Percentiles rank a stretch among this genome's conserved stretches.
phyloP scores from a whole-genome alignment of 164 flowering plant species.

The Litsea cubeba region DNA sequence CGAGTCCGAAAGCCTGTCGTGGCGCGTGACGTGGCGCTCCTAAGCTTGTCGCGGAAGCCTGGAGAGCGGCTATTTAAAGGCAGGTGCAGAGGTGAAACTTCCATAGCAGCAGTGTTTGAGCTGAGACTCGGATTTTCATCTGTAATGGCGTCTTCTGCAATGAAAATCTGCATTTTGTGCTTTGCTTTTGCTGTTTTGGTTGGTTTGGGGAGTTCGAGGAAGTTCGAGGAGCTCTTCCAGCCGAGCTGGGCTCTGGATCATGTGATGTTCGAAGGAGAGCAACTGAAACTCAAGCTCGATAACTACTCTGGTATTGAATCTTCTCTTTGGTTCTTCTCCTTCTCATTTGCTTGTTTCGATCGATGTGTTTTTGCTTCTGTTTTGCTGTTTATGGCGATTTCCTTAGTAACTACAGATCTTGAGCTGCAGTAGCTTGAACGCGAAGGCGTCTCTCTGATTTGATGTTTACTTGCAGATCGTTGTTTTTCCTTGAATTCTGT shows the following conservation, averaged over 20 bases:
- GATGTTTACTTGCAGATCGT: background rate
- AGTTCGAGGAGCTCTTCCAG: conserved; percentile 71
- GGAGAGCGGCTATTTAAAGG: conserved; percentile 20
- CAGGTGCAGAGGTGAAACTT: background rate
- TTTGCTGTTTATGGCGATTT: background rate
- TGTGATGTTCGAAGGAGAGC: conserved; percentile 61
- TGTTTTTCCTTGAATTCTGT: background rate
- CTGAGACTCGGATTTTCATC: background rate
- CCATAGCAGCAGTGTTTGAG: background rate
- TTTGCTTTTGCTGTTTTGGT: background rate
- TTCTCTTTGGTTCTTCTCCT: background rate
- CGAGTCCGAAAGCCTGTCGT: background rate
- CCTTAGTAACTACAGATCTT: background rate
- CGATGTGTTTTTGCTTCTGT: background rate
- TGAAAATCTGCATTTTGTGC: background rate
- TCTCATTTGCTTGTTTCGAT: background rate
- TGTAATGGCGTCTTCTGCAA: conserved; percentile 3
- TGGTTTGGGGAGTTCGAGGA: conserved; percentile 27
- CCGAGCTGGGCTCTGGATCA: conserved; percentile 86
- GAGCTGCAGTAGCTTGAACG: no score
- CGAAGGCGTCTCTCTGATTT: no score
- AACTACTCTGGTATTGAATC: conserved; percentile 58
- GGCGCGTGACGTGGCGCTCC: background rate
- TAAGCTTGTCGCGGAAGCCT: conserved; percentile 14
- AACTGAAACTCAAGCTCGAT: conserved; percentile 76